Evolutionary conservation across 805 yeast genomes (phyloP).

Genomic region (Metschnikowia baotianmanensis): DNA sequence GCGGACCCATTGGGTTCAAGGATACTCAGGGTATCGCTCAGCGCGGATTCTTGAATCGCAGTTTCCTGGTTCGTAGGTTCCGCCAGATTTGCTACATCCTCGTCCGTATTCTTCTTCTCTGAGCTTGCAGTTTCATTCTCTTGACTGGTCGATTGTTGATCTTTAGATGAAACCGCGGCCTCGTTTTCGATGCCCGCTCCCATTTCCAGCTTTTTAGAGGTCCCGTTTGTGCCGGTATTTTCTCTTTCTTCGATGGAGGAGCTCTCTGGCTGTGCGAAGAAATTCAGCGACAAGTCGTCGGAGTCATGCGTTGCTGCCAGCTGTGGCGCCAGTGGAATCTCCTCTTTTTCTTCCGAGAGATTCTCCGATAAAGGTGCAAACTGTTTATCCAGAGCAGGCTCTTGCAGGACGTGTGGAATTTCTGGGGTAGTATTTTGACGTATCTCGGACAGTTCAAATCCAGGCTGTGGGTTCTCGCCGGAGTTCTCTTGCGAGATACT

Average conservation of each 20-base stretch:
- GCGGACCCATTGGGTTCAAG: conserved; percentile 1
- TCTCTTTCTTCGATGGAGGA: not conserved
- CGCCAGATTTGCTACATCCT: not conserved
- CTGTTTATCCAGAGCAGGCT: too few species aligned
- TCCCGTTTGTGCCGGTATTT: not conserved
- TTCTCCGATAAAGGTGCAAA: too few species aligned
- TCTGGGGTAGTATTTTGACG: too few species aligned
- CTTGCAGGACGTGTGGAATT: too few species aligned
- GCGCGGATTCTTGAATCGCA: not conserved
- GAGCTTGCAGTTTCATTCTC: not conserved
- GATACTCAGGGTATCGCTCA: not conserved
- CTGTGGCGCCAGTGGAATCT: not conserved
- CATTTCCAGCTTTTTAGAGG: not conserved
- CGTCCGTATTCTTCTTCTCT: not conserved
- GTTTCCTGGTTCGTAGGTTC: not conserved
- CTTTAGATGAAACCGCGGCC: not conserved
- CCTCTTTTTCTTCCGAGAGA: too few species aligned
- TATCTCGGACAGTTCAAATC: too few species aligned
- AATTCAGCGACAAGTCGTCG: conserved; percentile 6
- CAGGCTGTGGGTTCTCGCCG: too few species aligned
- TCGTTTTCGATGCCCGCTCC: not conserved
- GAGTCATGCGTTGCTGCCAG: not conserved
- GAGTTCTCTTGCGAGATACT: too few species aligned
- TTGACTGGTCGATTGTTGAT: not conserved
- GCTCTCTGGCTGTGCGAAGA: conserved; percentile 1